Percentiles rank a stretch among this genome's conserved stretches.
phyloP scores from a whole-genome alignment of 2,329 filamentous ascomycete genomes.

The Chalaropsis ovoidea region DNA sequence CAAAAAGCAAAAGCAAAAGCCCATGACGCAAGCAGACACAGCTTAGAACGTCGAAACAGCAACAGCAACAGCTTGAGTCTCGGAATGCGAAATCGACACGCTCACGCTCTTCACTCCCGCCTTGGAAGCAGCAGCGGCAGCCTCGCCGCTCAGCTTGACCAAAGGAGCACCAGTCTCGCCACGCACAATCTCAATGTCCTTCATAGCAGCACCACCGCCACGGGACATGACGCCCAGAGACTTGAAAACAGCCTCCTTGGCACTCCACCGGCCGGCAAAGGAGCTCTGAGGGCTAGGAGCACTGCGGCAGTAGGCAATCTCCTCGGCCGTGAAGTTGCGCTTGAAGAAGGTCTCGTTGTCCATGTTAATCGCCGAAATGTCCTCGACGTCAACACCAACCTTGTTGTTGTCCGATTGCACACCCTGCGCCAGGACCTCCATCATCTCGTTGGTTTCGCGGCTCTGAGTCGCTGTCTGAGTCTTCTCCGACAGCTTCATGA shows the following conservation, averaged over 20 bases:
- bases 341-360: constrained; percentile 88
- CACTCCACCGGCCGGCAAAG: constrained; percentile 91
- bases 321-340: constrained; percentile 80
- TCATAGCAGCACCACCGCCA: constrained; percentile 80
- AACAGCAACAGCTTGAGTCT: constrained; percentile 87
- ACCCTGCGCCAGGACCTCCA: constrained; percentile 64
- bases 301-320: constrained; percentile 78
- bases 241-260: constrained; percentile 99
- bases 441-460: constrained; percentile 60
- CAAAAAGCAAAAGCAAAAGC: constrained; percentile 23
- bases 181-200: constrained; percentile 85
- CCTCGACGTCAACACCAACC: constrained; percentile 90
- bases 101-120: constrained; percentile 80
- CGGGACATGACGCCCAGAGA: constrained; percentile 76
- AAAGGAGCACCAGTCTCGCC: constrained; percentile 72
- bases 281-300: constrained; percentile 74
- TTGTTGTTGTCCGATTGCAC: constrained; percentile 58
- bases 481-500: constrained; percentile 56
- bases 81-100: constrained; percentile 92
- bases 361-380: constrained; percentile 76
- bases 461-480: constrained; percentile 39
- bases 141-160: constrained; percentile 80
- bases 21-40: constrained; percentile 22
- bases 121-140: constrained; percentile 70
- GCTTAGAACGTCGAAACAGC: constrained; percentile 69